Conservation (phyloP, 768 basidiomycete species). For the Macrolepiota albuminosa region DNA sequence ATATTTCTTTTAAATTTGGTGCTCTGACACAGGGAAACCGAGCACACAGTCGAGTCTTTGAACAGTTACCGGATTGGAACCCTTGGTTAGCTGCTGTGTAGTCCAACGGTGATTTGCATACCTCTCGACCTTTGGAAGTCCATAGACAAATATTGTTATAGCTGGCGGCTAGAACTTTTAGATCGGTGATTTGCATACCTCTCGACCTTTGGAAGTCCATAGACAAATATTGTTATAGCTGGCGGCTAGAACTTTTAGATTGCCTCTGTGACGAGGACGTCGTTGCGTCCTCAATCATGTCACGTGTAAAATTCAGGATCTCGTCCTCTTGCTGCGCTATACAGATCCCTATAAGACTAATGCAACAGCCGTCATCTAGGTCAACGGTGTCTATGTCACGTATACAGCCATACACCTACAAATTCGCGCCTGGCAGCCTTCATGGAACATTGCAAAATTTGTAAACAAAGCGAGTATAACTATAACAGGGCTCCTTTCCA, state of each 20-base stretch:
- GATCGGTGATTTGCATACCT: not conserved
- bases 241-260: not conserved
- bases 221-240: no score
- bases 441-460: not conserved
- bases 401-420: not conserved
- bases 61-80: not conserved
- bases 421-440: not conserved
- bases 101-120: not conserved
- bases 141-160: no score
- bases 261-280: not conserved
- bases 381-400: not conserved
- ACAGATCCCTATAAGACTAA: not conserved
- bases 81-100: no score
- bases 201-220: no score
- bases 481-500: not conserved
- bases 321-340: not conserved
- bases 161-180: no score
- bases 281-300: not conserved
- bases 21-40: not conserved
- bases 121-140: not conserved
- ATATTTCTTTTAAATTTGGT: not conserved
- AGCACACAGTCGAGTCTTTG: not conserved
- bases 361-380: not conserved
- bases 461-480: not conserved
- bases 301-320: conserved; percentile 1